Conservation (phyloP, 2,329 filamentous ascomycete species). For the Emericellopsis cladophorae region DNA sequence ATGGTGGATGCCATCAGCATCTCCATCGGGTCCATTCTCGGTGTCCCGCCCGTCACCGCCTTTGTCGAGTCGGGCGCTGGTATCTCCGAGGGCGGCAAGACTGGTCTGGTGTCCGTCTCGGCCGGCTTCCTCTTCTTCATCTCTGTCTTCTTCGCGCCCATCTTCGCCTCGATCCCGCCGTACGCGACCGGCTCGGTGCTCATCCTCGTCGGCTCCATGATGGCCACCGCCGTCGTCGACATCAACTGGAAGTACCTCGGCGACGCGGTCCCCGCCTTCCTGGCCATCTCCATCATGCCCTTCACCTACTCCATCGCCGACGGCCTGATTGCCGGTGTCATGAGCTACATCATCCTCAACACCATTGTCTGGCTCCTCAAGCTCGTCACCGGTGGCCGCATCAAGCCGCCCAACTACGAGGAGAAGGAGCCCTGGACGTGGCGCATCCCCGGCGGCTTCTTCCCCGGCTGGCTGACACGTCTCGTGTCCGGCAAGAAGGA, state of each 20-base stretch:
- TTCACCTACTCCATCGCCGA: constrained; percentile 86
- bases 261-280: constrained; percentile 72
- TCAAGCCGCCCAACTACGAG: constrained; percentile 63
- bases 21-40: constrained; percentile 67
- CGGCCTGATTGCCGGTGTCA: constrained; percentile 70
- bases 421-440: constrained; percentile 74
- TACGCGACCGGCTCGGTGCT: constrained; percentile 88
- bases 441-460: constrained; percentile 58
- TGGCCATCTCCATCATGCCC: constrained; percentile 76
- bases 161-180: constrained; percentile 78
- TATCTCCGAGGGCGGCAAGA: constrained; percentile 77
- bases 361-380: constrained; percentile 56
- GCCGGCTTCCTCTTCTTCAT: constrained; percentile 79
- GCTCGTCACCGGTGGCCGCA: constrained; percentile 50
- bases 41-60: constrained; percentile 69
- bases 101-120: constrained; percentile 69
- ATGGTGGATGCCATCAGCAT: constrained; percentile 70
- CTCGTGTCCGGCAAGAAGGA: constrained; percentile 54
- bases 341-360: constrained; percentile 68
- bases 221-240: constrained; percentile 64
- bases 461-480: constrained; percentile 62
- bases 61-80: constrained; percentile 85
- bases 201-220: constrained; percentile 77
- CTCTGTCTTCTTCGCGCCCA: constrained; percentile 78
- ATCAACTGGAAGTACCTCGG: constrained; percentile 86